Percentiles rank a stretch among this genome's conserved stretches.
Evolutionary conservation across 495 filamentous ascomycete species (phyloP).

Genomic region (Aspergillus ostianus): DNA sequence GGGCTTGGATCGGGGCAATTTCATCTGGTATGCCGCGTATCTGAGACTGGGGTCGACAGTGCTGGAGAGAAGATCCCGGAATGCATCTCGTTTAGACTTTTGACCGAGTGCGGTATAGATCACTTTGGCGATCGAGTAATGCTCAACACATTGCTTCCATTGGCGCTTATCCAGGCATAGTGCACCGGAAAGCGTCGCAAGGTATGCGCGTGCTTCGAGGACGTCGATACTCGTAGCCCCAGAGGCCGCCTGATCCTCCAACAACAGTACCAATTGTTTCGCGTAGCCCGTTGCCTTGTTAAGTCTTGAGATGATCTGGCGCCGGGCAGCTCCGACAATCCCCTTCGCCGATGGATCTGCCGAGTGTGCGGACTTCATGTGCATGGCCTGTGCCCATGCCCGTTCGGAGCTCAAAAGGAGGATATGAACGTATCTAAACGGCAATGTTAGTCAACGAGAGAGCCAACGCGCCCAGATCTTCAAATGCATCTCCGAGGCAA

Average conservation of each 20-base stretch:
- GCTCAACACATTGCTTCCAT: constrained; percentile 76
- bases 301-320: constrained; percentile 84
- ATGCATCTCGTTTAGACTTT: constrained; percentile 64
- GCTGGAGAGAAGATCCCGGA: constrained; percentile 77
- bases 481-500: neutral
- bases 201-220: constrained; percentile 85
- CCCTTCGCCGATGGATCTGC: constrained; percentile 68
- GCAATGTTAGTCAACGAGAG: constrained; percentile 16
- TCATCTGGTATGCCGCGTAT: constrained; percentile 89
- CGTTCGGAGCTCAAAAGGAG: constrained; percentile 84
- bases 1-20: constrained; percentile 77
- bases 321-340: constrained; percentile 73
- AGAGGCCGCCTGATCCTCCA: constrained; percentile 55
- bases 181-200: constrained; percentile 68
- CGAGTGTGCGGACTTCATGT: constrained; percentile 81
- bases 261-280: constrained; percentile 61
- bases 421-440: constrained; percentile 69
- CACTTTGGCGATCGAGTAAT: constrained; percentile 72
- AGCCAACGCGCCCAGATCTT: neutral
- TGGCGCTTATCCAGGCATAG: constrained; percentile 80
- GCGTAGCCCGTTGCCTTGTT: constrained; percentile 74
- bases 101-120: constrained; percentile 78
- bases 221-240: constrained; percentile 69
- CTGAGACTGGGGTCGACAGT: constrained; percentile 92
- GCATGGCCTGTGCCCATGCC: constrained; percentile 95